Evolutionary conservation across 495 filamentous ascomycete species (phyloP).

Genomic region (Staphylotrichum longicolle): DNA sequence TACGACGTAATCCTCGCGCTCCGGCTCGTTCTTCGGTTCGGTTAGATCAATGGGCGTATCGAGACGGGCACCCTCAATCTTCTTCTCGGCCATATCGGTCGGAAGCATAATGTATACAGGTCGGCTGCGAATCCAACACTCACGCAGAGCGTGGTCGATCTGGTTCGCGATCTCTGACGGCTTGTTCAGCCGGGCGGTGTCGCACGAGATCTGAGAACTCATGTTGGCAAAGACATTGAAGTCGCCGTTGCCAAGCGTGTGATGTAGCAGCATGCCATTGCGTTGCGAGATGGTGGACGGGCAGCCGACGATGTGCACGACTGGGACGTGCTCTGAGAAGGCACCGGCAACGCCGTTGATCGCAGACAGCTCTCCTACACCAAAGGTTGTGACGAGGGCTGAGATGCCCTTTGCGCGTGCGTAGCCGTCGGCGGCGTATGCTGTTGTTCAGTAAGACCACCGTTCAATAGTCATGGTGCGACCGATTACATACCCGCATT

Average conservation of each 20-base stretch:
- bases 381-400: conserved; percentile 76
- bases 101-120: conserved; percentile 87
- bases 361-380: conserved; percentile 75
- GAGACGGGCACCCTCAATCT: too few species aligned
- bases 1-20: conserved; percentile 80
- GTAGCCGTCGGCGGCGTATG: conserved; percentile 79
- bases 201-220: conserved; percentile 67
- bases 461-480: too few species aligned
- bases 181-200: conserved; percentile 65
- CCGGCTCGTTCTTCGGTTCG: conserved; percentile 62
- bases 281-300: conserved; percentile 59
- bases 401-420: conserved; percentile 68
- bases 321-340: conserved; percentile 70
- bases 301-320: conserved; percentile 80
- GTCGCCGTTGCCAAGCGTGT: conserved; percentile 90
- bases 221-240: conserved; percentile 84
- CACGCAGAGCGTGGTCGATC: conserved; percentile 76
- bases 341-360: conserved; percentile 70
- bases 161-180: conserved; percentile 64
- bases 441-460: too few species aligned
- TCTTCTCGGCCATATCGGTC: conserved; percentile 78
- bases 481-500: conserved; percentile 65
- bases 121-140: conserved; percentile 71
- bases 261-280: conserved; percentile 72
- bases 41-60: conserved; percentile 64